Evolutionary conservation across 257 asterid genomes (phyloP).

Genomic region (Plectranthus barbatus): DNA sequence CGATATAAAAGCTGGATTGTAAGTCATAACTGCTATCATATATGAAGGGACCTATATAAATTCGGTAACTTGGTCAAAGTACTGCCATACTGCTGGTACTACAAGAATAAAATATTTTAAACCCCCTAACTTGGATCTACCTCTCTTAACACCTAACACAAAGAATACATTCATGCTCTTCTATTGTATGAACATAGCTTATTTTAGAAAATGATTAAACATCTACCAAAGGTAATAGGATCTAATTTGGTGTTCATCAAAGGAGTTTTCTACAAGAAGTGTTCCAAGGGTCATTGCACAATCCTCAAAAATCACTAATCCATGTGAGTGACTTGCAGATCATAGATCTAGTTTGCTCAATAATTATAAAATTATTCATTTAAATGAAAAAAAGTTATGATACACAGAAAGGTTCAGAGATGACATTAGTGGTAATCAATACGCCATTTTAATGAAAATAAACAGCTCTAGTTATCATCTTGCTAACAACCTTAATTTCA

Average conservation of each 20-base stretch:
- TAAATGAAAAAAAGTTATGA: neutral
- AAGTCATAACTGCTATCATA: neutral
- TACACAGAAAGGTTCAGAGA: neutral
- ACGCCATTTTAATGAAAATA: neutral
- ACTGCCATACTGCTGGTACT: neutral
- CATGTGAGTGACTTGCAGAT: neutral
- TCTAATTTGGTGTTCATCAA: neutral
- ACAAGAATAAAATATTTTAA: neutral
- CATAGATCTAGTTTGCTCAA: neutral
- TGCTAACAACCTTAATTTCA: conserved; percentile 80
- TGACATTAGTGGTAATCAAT: neutral
- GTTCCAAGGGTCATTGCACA: neutral
- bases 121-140: neutral
- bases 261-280: neutral
- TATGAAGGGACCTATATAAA: neutral
- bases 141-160: neutral
- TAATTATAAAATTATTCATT: neutral
- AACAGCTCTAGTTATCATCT: neutral
- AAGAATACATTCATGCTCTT: neutral
- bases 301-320: neutral
- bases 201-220: neutral
- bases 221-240: neutral
- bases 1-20: neutral
- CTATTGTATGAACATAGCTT: neutral
- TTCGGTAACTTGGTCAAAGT: neutral